A percentile compares a stretch with the other conserved stretches of the same genome.
Conservation (phyloP, 2,329 filamentous ascomycete species). For the Colletotrichum plurivorum region DNA sequence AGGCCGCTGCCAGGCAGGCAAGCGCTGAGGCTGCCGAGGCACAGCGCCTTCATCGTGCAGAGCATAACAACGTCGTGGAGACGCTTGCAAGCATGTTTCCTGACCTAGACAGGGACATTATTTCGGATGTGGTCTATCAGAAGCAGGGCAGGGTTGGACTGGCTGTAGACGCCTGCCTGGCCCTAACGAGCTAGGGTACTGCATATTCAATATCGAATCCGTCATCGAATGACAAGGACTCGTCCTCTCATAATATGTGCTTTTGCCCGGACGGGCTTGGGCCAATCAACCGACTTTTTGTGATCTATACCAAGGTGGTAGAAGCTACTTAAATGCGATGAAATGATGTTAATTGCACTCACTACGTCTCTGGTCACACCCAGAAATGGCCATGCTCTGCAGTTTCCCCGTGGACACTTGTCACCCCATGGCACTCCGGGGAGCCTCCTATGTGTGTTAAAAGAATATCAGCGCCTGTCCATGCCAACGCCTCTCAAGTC, state of each 20-base stretch:
- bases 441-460: not conserved
- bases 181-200: constrained; percentile 65
- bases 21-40: constrained; percentile 92
- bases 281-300: not conserved
- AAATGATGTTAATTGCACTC: not conserved
- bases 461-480: not conserved
- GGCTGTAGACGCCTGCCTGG: constrained; percentile 89
- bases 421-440: constrained; percentile 8
- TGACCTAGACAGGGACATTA: constrained; percentile 91
- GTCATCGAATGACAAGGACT: not conserved
- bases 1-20: constrained; percentile 90
- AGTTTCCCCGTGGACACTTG: constrained; percentile 1
- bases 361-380: not conserved
- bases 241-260: not conserved
- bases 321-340: not conserved
- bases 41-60: constrained; percentile 82
- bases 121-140: constrained; percentile 95
- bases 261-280: not conserved
- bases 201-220: not conserved
- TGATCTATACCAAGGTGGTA: not conserved
- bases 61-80: constrained; percentile 93
- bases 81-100: constrained; percentile 98
- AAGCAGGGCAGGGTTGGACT: constrained; percentile 93
- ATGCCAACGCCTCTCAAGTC: too few species aligned
- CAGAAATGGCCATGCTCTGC: not conserved